Evolutionary conservation across 1,284 basidiomycete genomes (phyloP).

Genomic region (Naganishia albida): DNA sequence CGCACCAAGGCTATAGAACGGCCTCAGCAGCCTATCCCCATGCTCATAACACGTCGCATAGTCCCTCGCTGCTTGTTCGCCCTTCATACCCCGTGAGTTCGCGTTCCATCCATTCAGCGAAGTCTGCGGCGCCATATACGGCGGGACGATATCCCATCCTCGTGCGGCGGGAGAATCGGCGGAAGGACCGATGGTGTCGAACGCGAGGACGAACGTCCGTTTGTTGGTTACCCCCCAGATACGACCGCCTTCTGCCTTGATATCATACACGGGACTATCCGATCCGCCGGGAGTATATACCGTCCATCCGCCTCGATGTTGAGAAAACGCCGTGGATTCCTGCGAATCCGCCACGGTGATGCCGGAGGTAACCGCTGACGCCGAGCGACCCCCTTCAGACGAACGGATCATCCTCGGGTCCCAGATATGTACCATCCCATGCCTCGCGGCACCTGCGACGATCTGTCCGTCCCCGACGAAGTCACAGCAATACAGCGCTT

Average conservation of each 20-base stretch:
- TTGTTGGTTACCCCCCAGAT: constrained; percentile 53
- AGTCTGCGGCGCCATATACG: not conserved
- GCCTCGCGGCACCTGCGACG: constrained; percentile 47
- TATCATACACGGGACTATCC: constrained; percentile 50
- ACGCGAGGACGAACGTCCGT: constrained; percentile 49
- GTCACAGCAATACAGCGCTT: constrained; percentile 46
- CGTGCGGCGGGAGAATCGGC: constrained; percentile 21
- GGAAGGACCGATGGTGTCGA: constrained; percentile 41
- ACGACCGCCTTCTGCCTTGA: constrained; percentile 49
- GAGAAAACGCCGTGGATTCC: not conserved
- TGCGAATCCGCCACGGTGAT: constrained; percentile 5
- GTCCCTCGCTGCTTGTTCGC: constrained; percentile 36
- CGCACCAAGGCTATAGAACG: constrained; percentile 40
- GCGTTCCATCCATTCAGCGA: not conserved
- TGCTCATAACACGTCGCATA: constrained; percentile 46
- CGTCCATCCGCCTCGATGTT: constrained; percentile 41
- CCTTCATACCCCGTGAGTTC: constrained; percentile 41
- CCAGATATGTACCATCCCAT: constrained; percentile 49
- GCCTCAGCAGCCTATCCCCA: constrained; percentile 37
- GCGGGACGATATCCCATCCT: too few species aligned
- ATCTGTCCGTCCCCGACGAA: constrained; percentile 45
- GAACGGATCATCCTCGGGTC: constrained; percentile 36
- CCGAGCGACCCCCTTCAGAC: not conserved
- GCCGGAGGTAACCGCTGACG: not conserved
- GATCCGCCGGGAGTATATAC: constrained; percentile 51